Base-by-base conservation (phyloP, 768 basidiomycete genomes). In the Tremella fuciformis region DNA sequence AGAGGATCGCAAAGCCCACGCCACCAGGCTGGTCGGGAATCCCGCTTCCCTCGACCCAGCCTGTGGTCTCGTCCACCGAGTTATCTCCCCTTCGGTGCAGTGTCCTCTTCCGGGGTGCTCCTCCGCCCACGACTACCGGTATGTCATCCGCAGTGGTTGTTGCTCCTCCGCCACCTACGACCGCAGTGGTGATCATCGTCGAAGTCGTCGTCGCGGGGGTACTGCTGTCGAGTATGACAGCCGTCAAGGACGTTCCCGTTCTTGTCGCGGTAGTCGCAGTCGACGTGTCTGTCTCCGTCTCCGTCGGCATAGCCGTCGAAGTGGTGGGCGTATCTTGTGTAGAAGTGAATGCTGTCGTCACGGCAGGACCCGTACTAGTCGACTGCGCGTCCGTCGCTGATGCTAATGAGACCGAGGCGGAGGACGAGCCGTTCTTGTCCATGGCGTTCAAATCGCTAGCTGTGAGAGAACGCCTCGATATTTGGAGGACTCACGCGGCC, bases 401-500 rank as follows among this genome's bases (percentile, higher is more conserved):
- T 6, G 42, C 42, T 4, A 46, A 6, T 8, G 42, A 6, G n/a
- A 18, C n/a, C 15, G 42, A 46, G 4, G 22, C 42, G 16, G 22
- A 15, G 4, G 15, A 4, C 4, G 42, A 18, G 16, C n/a, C n/a
- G 22, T 18, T 46, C n/a, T 46, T n/a, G 22, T 46, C 22, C 22
- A 18, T 46, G 22, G 42, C 42, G 8, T 46, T n/a, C n/a, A 46
- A 6, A 46, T 22, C 55, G 13, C 15, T 40, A 56, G 15, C 29
- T 40, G 48, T 13, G 16, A 56, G 25, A 13, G 48, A 47, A 13
- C 29, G 40, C 9, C n/a, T 21, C 47, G 26, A 49, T 34, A 50
- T 8, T 29, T 11, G 21, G 22, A 26, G 1, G 13, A 64, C 70
- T 63, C 48, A 69, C 70, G 63, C 38, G 13, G 63, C 67, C 16